Conservation (phyloP, 139 green algal genomes). For the Microglena sp. region DNA sequence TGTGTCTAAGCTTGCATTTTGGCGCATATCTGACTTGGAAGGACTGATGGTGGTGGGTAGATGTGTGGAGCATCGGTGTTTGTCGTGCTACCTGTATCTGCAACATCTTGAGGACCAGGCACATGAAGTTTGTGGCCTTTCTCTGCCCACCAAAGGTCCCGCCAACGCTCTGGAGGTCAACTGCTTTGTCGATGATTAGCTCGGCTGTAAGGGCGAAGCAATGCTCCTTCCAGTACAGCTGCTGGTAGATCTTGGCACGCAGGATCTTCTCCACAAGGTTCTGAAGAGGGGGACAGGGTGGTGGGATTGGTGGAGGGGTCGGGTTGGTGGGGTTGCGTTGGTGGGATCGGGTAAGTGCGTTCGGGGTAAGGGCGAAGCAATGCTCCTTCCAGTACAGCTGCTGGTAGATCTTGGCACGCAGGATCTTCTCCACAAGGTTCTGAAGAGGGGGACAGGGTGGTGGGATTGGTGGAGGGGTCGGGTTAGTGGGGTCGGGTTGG, state of each 20-base stretch:
- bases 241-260: constrained; percentile 85
- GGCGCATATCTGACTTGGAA: too few species aligned
- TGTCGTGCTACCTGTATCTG: too few species aligned
- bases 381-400: constrained; percentile 95
- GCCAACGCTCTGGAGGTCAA: constrained; percentile 68
- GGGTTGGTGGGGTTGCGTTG: too few species aligned
- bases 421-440: constrained; percentile 81
- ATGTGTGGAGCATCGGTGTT: too few species aligned
- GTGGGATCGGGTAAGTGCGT: not conserved
- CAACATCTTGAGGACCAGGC: constrained; percentile 94
- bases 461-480: not conserved
- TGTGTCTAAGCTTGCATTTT: too few species aligned
- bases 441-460: too few species aligned
- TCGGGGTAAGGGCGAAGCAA: constrained; percentile 73
- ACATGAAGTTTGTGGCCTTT: constrained; percentile 87
- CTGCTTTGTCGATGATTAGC: constrained; percentile 87
- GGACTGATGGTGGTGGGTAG: too few species aligned
- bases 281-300: too few species aligned
- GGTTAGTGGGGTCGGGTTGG: too few species aligned
- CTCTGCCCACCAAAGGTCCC: constrained; percentile 80
- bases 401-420: constrained; percentile 9
- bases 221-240: constrained; percentile 94
- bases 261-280: constrained; percentile 91
- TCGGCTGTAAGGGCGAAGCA: constrained; percentile 96
- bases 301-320: not conserved